Evolutionary conservation across 1,284 basidiomycete genomes (phyloP).

Genomic region (Papiliotrema terrestris): DNA sequence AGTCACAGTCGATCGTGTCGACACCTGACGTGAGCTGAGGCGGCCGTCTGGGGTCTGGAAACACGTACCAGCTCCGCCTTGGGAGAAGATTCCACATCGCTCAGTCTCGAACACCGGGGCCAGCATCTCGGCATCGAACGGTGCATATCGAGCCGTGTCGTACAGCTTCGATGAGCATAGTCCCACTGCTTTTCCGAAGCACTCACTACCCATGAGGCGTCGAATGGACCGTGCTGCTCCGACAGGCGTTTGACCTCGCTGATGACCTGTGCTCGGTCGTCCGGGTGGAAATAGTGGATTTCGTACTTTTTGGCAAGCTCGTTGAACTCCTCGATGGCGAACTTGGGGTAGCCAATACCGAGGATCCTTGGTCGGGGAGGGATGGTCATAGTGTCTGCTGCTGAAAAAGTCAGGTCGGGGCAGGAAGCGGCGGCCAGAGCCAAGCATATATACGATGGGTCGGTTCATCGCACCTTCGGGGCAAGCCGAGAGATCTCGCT

Average conservation of each 20-base stretch:
- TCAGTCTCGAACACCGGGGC: conserved; percentile 15
- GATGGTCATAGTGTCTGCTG: not conserved
- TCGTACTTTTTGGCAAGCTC: conserved; percentile 20
- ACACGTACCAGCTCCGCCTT: conserved; percentile 16
- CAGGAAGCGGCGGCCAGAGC: too few species aligned
- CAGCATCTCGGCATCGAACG: conserved; percentile 24
- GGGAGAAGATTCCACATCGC: conserved; percentile 21
- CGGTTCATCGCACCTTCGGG: too few species aligned
- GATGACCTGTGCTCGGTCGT: conserved; percentile 21
- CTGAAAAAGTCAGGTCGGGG: too few species aligned
- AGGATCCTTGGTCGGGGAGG: conserved; percentile 18
- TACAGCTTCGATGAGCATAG: conserved; percentile 11
- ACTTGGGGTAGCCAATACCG: conserved; percentile 29
- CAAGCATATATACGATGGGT: too few species aligned
- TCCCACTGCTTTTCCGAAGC: not conserved
- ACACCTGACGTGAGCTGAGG: conserved; percentile 8
- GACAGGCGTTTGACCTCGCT: conserved; percentile 21
- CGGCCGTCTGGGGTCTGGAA: too few species aligned
- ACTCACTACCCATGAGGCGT: conserved; percentile 27
- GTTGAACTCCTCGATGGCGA: conserved; percentile 22
- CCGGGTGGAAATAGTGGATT: conserved; percentile 28
- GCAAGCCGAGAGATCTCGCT: too few species aligned
- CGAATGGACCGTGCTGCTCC: conserved; percentile 27
- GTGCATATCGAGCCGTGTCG: conserved; percentile 20
- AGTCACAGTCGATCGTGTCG: conserved; percentile 20